phyloP scores from a whole-genome alignment of 768 basidiomycete genomes.

The Suillus plorans region DNA sequence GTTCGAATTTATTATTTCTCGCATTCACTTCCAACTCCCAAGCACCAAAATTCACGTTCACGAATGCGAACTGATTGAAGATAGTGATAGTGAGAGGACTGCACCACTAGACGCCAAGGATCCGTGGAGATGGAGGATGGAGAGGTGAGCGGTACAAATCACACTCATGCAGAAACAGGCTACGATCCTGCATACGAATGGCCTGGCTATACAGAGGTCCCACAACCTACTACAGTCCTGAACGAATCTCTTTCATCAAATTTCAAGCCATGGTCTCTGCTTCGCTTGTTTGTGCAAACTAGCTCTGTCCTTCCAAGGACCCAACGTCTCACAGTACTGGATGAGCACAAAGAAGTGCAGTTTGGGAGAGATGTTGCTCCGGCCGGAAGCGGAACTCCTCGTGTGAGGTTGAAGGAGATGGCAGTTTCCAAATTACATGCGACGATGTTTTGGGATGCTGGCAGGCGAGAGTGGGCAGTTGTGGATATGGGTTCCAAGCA shows the following conservation, averaged over 20 bases:
- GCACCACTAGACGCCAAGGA: slow-evolving; percentile 1
- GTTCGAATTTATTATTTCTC: slow-evolving; percentile 10
- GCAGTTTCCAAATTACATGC: slow-evolving; percentile 81
- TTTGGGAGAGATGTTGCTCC: slow-evolving; percentile 69
- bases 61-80: background rate
- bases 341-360: slow-evolving; percentile 64
- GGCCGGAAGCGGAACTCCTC: slow-evolving; percentile 50
- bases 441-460: slow-evolving; percentile 67
- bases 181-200: slow-evolving; percentile 63
- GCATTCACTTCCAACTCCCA: background rate
- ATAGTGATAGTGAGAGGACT: background rate
- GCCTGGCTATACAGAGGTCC: slow-evolving; percentile 40
- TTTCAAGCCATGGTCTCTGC: slow-evolving; percentile 12
- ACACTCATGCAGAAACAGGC: slow-evolving; percentile 4
- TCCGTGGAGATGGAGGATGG: slow-evolving; percentile 16
- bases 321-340: slow-evolving; percentile 58
- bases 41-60: slow-evolving; percentile 1
- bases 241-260: slow-evolving; percentile 24
- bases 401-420: slow-evolving; percentile 81
- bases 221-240: slow-evolving; percentile 1
- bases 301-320: slow-evolving; percentile 49
- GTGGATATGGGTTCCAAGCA: slow-evolving; percentile 89
- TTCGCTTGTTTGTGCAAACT: slow-evolving; percentile 40
- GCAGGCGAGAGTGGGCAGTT: slow-evolving; percentile 61
- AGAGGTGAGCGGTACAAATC: slow-evolving; percentile 8